Conservation (phyloP, 2,329 filamentous ascomycete genomes). For the Botrytis byssoidea region DNA sequence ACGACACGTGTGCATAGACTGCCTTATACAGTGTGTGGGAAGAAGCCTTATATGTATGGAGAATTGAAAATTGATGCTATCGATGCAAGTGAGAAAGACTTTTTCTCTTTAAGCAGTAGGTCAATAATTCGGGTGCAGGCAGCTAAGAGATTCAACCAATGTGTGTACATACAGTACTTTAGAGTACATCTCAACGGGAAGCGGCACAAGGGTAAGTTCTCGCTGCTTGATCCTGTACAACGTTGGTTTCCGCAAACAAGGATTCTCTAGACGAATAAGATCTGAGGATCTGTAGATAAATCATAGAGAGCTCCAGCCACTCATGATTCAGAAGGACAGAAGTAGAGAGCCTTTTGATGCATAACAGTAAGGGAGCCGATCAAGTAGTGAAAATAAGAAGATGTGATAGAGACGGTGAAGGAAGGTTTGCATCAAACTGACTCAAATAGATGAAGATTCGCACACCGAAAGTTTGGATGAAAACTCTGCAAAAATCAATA, state of each 20-base stretch:
- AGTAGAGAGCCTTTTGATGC: background rate
- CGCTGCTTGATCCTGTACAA: constrained; percentile 17
- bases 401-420: constrained; percentile 10
- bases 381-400: background rate
- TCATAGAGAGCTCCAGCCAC: background rate
- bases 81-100: constrained; percentile 14
- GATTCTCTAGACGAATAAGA: background rate
- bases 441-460: constrained; percentile 2
- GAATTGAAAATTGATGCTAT: constrained; percentile 16
- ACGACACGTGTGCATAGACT: constrained; percentile 22
- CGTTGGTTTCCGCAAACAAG: constrained; percentile 2
- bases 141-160: constrained; percentile 8
- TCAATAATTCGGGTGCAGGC: background rate
- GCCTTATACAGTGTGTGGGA: constrained; percentile 14
- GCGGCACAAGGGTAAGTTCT: constrained; percentile 8
- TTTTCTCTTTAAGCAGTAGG: constrained; percentile 5
- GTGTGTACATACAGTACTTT: background rate
- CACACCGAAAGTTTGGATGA: constrained; percentile 13
- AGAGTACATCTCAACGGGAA: constrained; percentile 15
- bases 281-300: background rate
- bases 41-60: constrained; percentile 19
- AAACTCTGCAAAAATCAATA: constrained; percentile 5
- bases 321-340: constrained; percentile 8
- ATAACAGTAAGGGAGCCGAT: constrained; percentile 12
- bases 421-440: background rate